Evolutionary conservation across 139 green algal genomes (phyloP), one percentile per base, ranked within the genome.

Genomic region (Auxenochlorella pyrenoidosa): DNA sequence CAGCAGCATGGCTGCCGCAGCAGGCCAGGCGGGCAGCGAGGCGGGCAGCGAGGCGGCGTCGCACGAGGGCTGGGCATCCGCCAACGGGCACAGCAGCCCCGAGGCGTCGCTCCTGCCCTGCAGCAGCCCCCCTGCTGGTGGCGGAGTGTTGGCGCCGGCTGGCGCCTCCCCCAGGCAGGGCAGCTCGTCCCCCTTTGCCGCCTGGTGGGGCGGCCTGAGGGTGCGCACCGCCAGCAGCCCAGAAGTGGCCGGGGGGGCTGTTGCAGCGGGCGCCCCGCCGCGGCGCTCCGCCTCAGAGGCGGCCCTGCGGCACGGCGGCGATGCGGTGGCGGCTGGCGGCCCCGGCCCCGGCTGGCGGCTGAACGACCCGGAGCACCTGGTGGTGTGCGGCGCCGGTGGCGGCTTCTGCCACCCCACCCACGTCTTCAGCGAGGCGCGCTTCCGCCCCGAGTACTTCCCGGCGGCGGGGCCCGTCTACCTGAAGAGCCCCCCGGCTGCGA

Each of bases 381-480:
- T 98, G 18, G 92, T 96, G 28, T 94, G 94, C 47, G 96, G 96
- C 43, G 59, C 86, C 28, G 96, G 96, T 18, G 96, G 96, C 36
- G 96, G 93, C 34, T 98, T 98, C 87, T 83, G 96, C 84, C 96
- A 98, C 93, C 96, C 96, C 41, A 98, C 96, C 1, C 96, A 98
- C 82, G 91, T 97, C 24, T 98, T 98, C 77, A 90, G 92, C 32
- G 89, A 94, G 59, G 75, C 91, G 8, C 81, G 92, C 38, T 97
- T 97, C 87, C 77, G 87, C 0, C 89, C 89, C 32, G 73, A 90
- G 58, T 88, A 89, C 19, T 92, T 95, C 84, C 89, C 91, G 0
- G 91, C 92, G 0, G 94, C 95, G 28, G 93, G 94, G 13, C 80
- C 89, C 51, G 58, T 90, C 65, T 89, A 91, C 86, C 10, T 91